These are phyloP conservation scores for Pyrenopolyporus hunteri DNA, from an alignment of 495 filamentous ascomycete genomes.

Conservation along the genomic window DNA sequence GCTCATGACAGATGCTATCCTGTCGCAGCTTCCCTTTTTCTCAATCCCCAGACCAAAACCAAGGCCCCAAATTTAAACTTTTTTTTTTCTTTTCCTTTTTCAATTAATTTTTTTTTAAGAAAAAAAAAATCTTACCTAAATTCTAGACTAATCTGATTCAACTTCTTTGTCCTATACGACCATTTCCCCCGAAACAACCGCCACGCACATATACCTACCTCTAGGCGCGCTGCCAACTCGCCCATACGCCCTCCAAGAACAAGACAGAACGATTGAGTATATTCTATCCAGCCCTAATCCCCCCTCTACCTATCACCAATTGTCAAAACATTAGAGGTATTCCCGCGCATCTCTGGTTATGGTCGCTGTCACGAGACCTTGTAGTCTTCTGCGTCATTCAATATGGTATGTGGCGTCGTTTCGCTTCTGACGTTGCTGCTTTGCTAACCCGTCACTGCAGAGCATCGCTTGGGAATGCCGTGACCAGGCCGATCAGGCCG, in stretches of 20 bases:
- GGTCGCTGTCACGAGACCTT: not conserved
- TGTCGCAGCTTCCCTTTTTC: too few species aligned
- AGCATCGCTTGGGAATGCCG: constrained; percentile 48
- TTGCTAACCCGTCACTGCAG: constrained; percentile 10
- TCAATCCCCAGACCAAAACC: too few species aligned
- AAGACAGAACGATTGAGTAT: too few species aligned
- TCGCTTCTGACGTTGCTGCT: not conserved
- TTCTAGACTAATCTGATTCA: constrained; percentile 5
- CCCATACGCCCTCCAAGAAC: too few species aligned
- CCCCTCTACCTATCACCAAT: not conserved
- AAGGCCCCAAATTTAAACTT: too few species aligned
- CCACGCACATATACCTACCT: too few species aligned
- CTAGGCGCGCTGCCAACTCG: too few species aligned
- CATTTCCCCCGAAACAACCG: not conserved
- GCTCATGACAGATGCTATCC: too few species aligned
- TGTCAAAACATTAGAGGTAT: not conserved
- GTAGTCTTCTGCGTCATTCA: constrained; percentile 10
- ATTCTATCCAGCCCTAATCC: too few species aligned
- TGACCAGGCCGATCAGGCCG: constrained; percentile 50
- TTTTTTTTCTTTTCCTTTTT: too few species aligned
- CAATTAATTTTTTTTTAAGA: too few species aligned
- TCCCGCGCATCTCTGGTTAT: constrained; percentile 8
- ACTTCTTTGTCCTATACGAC: constrained; percentile 17
- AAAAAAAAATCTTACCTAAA: too few species aligned
- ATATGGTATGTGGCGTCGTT: constrained; percentile 8